These are phyloP conservation scores for Candida hungchunana DNA, from an alignment of 805 yeast genomes.

Conservation along the genomic window DNA sequence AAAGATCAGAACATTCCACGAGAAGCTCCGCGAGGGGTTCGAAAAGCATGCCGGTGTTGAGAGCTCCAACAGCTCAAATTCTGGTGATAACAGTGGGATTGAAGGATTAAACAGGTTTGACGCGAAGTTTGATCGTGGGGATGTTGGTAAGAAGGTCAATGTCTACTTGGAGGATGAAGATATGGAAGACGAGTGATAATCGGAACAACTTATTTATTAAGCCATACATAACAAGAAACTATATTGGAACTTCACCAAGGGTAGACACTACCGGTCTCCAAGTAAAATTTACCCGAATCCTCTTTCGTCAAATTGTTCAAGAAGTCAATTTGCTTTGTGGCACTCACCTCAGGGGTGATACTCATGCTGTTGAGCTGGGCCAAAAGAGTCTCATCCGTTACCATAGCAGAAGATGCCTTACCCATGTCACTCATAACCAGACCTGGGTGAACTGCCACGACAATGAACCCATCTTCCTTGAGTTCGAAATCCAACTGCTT, in stretches of 20 bases:
- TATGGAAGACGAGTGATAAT: neutral
- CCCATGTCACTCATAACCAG: neutral
- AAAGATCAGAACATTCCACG: conserved; percentile 16
- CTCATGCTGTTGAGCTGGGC: no score
- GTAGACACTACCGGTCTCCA: conserved; percentile 21
- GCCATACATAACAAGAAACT: no score
- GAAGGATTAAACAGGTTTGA: conserved; percentile 29
- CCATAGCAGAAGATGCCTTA: no score
- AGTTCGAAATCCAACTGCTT: neutral
- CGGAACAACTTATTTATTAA: no score
- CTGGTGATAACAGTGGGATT: conserved; percentile 4
- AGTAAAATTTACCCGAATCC: conserved; percentile 27
- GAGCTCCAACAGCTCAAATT: conserved; percentile 1
- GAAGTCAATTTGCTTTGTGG: conserved; percentile 15
- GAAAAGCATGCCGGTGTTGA: conserved; percentile 14
- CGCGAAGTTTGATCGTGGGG: conserved; percentile 36
- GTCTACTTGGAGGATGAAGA: conserved; percentile 17
- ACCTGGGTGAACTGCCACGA: conserved; percentile 1
- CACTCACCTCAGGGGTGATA: conserved; percentile 29
- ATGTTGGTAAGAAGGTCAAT: conserved; percentile 35
- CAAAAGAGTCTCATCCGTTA: no score
- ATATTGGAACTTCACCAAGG: conserved; percentile 4
- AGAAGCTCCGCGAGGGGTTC: conserved; percentile 21
- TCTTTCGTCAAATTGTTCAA: conserved; percentile 22
- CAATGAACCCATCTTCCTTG: neutral